Base-by-base conservation (phyloP, 2,329 filamentous ascomycete genomes). In the Colletotrichum acutatum region DNA sequence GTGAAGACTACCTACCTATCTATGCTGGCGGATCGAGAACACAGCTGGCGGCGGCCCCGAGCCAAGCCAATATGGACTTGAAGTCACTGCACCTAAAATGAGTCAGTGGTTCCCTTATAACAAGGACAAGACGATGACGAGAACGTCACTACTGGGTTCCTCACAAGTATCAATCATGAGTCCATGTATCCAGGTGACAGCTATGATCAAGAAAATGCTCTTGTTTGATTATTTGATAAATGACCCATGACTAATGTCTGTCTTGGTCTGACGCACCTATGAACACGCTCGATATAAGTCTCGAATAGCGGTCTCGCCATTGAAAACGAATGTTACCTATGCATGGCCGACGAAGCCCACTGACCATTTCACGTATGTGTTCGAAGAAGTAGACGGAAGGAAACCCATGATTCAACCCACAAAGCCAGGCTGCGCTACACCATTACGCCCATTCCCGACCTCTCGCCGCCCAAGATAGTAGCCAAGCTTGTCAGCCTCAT, bases 401-500 rank as follows among this genome's bases (percentile, higher is more conserved):
- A 69, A 72, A 60, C 22, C 22, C 57, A 16, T 14, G 22, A 49
- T 52, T 53, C 26, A 52, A 42, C 37, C 66, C 24, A 30, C n/a
- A 32, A 68, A 59, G 46, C 56, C 66, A 69, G 52, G 49, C 26
- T 60, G 59, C 59, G 59, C 58, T 72, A 62, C 42, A 53, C 37
- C 53, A 14, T 54, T n/a, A 72, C 46, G 54, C 66, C 42, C 66
- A 19, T 11, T 49, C 16, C 26, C 34, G 32, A 34, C 22, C 5
- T 68, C 49, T 68, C 24, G 52, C n/a, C 34, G 22, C 52, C 7
- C 34, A 19, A 37, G 14, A 34, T 14, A 26, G 16, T 26, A 28
- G 6, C 16, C 26, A 30, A 53, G 19, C 14, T 11, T 22, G 3
- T 16, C 6, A 4, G 16, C n/a, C 52, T 79, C 82, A 94, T 81